These are phyloP conservation scores for Diaporthe ampelina DNA, from an alignment of 2,329 filamentous ascomycete species.

Conservation along the genomic window DNA sequence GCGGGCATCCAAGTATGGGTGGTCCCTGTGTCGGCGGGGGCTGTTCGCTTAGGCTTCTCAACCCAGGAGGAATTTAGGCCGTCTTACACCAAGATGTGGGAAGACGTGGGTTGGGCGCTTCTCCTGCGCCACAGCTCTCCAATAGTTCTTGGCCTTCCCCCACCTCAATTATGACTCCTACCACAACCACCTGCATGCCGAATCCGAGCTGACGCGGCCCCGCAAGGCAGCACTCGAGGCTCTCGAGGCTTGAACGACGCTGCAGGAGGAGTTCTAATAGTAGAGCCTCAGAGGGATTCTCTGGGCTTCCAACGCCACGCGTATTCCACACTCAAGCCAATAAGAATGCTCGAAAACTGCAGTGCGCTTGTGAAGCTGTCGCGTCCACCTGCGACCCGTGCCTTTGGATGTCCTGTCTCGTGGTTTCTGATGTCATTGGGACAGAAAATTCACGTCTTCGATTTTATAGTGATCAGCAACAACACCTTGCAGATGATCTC, in stretches of 20 bases:
- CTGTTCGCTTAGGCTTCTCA: conserved; percentile 23
- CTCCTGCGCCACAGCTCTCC: conserved; percentile 29
- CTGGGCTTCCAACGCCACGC: conserved; percentile 27
- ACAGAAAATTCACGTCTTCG: conserved; percentile 76
- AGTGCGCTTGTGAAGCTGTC: not conserved
- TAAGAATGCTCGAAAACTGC: not conserved
- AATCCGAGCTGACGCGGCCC: conserved; percentile 43
- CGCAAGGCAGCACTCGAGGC: conserved; percentile 39
- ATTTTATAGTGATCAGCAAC: conserved; percentile 50
- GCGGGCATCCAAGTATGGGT: conserved; percentile 2
- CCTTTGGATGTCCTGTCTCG: not conserved
- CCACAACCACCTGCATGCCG: conserved; percentile 27
- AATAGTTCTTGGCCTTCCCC: conserved; percentile 27
- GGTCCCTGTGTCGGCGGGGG: conserved; percentile 23
- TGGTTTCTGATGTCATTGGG: conserved; percentile 53
- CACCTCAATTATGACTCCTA: conserved; percentile 34
- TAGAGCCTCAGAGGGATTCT: not conserved
- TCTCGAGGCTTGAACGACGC: not conserved
- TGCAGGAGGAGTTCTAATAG: not conserved
- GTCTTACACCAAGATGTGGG: conserved; percentile 19
- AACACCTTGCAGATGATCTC: conserved; percentile 47
- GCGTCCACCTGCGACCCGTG: conserved; percentile 14
- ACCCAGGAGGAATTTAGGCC: conserved; percentile 30
- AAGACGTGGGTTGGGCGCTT: conserved; percentile 6
- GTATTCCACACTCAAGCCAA: conserved; percentile 20